Evolutionary conservation across 1,284 basidiomycete species (phyloP).

Genomic region (Retiboletus flavoniger): DNA sequence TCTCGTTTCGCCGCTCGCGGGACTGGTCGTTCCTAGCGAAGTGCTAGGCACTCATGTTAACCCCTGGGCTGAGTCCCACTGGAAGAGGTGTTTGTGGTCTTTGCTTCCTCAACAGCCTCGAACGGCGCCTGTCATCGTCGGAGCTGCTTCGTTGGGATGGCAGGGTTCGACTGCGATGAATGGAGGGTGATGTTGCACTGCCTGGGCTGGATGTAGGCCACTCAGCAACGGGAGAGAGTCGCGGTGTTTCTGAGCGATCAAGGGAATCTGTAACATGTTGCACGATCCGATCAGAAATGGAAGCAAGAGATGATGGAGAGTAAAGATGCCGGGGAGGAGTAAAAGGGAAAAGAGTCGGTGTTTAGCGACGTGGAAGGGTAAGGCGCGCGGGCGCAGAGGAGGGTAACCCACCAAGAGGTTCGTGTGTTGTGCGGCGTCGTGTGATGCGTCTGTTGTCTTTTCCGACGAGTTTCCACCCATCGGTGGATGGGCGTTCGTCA

Average conservation of each 20-base stretch:
- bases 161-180: conserved; percentile 58
- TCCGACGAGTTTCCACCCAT: conserved; percentile 50
- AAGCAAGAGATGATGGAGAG: conserved; percentile 6
- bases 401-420: conserved; percentile 48
- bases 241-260: conserved; percentile 14
- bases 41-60: conserved; percentile 26
- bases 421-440: conserved; percentile 56
- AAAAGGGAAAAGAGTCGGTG: conserved; percentile 12
- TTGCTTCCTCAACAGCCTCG: conserved; percentile 50
- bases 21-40: not conserved
- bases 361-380: conserved; percentile 33
- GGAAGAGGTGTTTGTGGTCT: conserved; percentile 38
- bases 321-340: conserved; percentile 3
- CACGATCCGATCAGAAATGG: conserved; percentile 6
- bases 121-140: conserved; percentile 40
- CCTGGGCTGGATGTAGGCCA: conserved; percentile 33
- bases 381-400: conserved; percentile 36
- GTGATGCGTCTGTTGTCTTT: conserved; percentile 42
- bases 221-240: conserved; percentile 46
- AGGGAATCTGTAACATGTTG: conserved; percentile 20
- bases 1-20: conserved; percentile 6
- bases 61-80: conserved; percentile 20
- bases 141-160: conserved; percentile 42
- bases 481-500: conserved; percentile 42
- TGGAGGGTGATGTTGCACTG: conserved; percentile 26